These are phyloP conservation scores for Kazachstania psychrophila DNA, from an alignment of 805 yeast genomes.

Conservation along the genomic window DNA sequence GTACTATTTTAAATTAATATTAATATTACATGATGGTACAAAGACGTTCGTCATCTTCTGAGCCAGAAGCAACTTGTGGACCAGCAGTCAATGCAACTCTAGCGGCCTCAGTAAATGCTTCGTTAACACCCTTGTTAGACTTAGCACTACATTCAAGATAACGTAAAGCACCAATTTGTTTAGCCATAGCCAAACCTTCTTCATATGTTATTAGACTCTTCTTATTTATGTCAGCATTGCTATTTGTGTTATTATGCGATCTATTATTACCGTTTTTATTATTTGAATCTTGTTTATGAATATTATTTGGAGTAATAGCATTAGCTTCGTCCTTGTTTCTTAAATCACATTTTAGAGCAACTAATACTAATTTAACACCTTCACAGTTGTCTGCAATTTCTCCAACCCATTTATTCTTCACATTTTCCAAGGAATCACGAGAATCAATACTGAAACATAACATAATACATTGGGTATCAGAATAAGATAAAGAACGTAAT, in stretches of 20 bases:
- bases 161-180: conserved; percentile 85
- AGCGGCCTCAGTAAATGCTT: conserved; percentile 97
- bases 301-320: conserved; percentile 22
- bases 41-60: conserved; percentile 26
- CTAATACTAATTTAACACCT: conserved; percentile 87
- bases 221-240: conserved; percentile 22
- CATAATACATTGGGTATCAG: conserved; percentile 96
- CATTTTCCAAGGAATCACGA: conserved; percentile 87
- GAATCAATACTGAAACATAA: conserved; percentile 92
- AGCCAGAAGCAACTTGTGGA: conserved; percentile 59
- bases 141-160: conserved; percentile 96
- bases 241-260: neutral
- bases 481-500: conserved; percentile 81
- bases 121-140: conserved; percentile 95
- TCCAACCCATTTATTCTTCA: conserved; percentile 92
- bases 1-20: no score
- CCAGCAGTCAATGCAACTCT: conserved; percentile 89
- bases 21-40: conserved; percentile 35
- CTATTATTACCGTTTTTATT: conserved; percentile 7
- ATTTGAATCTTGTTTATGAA: conserved; percentile 20
- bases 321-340: conserved; percentile 52
- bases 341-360: conserved; percentile 90
- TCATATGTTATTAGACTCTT: conserved; percentile 71
- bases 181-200: conserved; percentile 89
- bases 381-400: conserved; percentile 96